Percentiles rank a stretch among this genome's conserved stretches.
phyloP scores from a whole-genome alignment of 1,284 basidiomycete species.

The Crepidotus sp. region DNA sequence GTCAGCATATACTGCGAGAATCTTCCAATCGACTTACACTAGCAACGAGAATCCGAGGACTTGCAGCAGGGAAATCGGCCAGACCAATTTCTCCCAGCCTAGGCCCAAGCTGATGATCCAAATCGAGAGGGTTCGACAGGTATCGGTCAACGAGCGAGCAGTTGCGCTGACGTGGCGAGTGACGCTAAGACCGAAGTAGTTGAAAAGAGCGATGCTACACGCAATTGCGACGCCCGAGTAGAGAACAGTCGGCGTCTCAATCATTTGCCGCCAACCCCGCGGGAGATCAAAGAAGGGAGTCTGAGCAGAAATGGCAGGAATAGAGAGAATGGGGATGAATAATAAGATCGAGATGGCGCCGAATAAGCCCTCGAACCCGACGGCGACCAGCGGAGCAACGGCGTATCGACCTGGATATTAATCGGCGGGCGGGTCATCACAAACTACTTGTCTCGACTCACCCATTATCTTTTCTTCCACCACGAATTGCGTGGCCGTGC shows the following conservation, averaged over 20 bases:
- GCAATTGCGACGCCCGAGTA: conserved; percentile 75
- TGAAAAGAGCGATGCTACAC: conserved; percentile 86
- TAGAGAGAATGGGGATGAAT: conserved; percentile 64
- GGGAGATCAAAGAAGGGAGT: conserved; percentile 89
- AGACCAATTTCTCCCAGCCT: conserved; percentile 88
- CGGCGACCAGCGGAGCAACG: conserved; percentile 88
- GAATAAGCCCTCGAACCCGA: conserved; percentile 92
- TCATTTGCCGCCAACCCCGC: conserved; percentile 86
- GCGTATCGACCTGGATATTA: conserved; percentile 53
- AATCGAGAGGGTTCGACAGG: conserved; percentile 90
- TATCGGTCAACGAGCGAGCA: conserved; percentile 86
- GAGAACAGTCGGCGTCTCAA: conserved; percentile 70
- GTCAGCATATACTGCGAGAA: conserved; percentile 13
- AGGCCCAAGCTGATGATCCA: conserved; percentile 81
- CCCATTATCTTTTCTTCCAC: conserved; percentile 93
- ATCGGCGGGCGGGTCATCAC: conserved; percentile 2
- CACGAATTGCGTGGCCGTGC: conserved; percentile 87
- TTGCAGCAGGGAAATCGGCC: conserved; percentile 80
- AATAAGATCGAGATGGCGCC: conserved; percentile 73
- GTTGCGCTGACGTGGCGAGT: conserved; percentile 87
- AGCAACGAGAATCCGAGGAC: conserved; percentile 84
- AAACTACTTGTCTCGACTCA: conserved; percentile 19
- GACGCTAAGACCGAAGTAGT: conserved; percentile 90
- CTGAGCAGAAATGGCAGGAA: conserved; percentile 40
- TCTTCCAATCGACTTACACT: conserved; percentile 48